These are phyloP conservation scores for Geum urbanum DNA, from an alignment of 306 rosid genomes.

Conservation along the genomic window DNA sequence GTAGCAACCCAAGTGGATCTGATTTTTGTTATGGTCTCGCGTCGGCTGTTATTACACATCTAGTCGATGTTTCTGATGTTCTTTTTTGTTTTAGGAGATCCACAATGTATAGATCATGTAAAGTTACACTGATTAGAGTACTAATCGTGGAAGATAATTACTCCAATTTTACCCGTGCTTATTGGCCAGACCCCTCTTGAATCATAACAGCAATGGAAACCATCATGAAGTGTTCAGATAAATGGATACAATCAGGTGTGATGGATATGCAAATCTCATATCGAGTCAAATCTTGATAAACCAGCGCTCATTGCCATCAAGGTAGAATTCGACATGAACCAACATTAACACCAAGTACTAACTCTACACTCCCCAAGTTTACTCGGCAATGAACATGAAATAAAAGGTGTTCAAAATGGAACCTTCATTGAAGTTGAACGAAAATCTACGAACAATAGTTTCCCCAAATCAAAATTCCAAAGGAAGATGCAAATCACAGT, in stretches of 20 bases:
- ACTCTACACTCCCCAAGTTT: not conserved
- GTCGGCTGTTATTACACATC: not conserved
- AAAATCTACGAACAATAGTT: not conserved
- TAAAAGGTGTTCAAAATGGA: not conserved
- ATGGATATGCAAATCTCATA: not conserved
- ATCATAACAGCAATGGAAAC: not conserved
- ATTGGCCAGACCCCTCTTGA: not conserved
- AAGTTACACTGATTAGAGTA: not conserved
- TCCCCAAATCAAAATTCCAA: not conserved
- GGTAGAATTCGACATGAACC: not conserved
- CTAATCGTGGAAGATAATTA: not conserved
- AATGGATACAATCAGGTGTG: not conserved
- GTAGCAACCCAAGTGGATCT: slow-evolving; percentile 5
- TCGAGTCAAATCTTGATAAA: not conserved
- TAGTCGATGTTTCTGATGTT: not conserved
- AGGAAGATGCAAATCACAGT: slow-evolving; percentile 28
- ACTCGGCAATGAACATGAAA: not conserved
- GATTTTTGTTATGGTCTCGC: not conserved
- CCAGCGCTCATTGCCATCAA: not conserved
- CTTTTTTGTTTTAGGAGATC: not conserved
- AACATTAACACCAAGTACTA: not conserved
- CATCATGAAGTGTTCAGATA: not conserved
- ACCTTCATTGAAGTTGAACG: slow-evolving; percentile 1
- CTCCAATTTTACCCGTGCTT: no score
- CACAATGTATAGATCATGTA: not conserved